Base-by-base conservation (phyloP, 805 yeast genomes). In the Debaryomyces maramus region DNA sequence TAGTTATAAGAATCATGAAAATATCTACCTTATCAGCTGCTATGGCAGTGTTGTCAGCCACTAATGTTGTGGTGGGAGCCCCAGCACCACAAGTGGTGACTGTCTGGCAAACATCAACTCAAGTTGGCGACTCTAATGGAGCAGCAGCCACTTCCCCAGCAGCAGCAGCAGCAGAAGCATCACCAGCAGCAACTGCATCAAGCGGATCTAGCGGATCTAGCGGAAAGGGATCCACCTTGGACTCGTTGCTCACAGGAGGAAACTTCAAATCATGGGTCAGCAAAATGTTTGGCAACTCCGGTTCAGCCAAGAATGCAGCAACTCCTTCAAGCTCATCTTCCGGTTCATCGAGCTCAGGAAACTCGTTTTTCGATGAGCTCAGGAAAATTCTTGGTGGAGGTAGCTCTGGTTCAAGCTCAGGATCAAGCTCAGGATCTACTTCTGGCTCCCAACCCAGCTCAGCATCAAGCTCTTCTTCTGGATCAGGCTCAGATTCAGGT, bases 81-180 rank as follows among this genome's bases (percentile, higher is more conserved):
- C 51, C 61, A 8, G 62, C 61, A n/a, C 61, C 62, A 3, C 45
- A 40, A 13, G 45, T 55, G 13, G 52, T 54, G n/a, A 58, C 61
- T 8, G 51, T 56, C 4, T 51, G 38, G 31, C 48, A 56, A 22
- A 48, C 54, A 3, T 42, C 45, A 20, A 53, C 56, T 16, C 43
- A 46, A 15, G 41, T 46, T 8, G 30, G 36, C 15, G 39, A 48
- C 16, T 26, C 41, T 6, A 45, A 44, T 29, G 54, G 47, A 2
- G 36, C 51, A 9, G 6, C 38, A 4, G 38, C 34, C 22, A 39
- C 42, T 14, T 24, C 43, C 17, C 33, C 38, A 10, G 35, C 34
- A 11, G 21, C 29, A 13, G 46, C 33, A 9, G 46, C 50, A 5
- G 44, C 45, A 3, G 39, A 39, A 5, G 38, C 47, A 6, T 14